Percentiles rank a stretch among this genome's conserved stretches.
These are phyloP conservation scores for Porogramme epimiltina DNA, from an alignment of 1,284 basidiomycete species.

Conservation along the genomic window DNA sequence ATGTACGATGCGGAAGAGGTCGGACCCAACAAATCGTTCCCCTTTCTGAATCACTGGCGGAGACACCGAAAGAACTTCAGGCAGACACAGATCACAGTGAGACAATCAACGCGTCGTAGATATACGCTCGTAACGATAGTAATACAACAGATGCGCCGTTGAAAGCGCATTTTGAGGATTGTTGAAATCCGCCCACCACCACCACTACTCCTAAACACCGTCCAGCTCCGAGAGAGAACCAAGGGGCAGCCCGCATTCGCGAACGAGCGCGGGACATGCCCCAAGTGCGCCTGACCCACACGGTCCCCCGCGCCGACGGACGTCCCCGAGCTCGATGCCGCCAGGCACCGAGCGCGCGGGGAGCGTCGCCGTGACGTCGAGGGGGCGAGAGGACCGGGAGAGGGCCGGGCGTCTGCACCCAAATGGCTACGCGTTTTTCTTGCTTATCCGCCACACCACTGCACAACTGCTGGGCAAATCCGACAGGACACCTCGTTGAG, in stretches of 20 bases:
- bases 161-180: conserved; percentile 34
- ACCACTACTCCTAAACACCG: conserved; percentile 17
- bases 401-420: conserved; percentile 21
- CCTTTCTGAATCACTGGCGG: too few species aligned
- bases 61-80: too few species aligned
- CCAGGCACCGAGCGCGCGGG: background rate
- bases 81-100: too few species aligned
- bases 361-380: conserved; percentile 9
- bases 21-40: too few species aligned
- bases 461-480: conserved; percentile 36
- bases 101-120: conserved; percentile 3
- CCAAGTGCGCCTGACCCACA: conserved; percentile 8
- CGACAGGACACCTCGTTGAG: conserved; percentile 34
- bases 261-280: conserved; percentile 11
- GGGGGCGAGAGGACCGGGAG: conserved; percentile 1
- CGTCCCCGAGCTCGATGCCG: background rate
- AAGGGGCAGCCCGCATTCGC: conserved; percentile 2
- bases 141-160: conserved; percentile 28
- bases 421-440: conserved; percentile 24
- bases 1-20: too few species aligned
- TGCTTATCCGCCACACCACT: conserved; percentile 30
- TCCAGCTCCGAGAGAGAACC: conserved; percentile 11
- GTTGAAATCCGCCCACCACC: conserved; percentile 36
- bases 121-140: conserved; percentile 18
- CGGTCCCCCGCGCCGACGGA: conserved; percentile 11